Evolutionary conservation across 129 eudicot genomes (phyloP).

Genomic region (Lactuca saligna): DNA sequence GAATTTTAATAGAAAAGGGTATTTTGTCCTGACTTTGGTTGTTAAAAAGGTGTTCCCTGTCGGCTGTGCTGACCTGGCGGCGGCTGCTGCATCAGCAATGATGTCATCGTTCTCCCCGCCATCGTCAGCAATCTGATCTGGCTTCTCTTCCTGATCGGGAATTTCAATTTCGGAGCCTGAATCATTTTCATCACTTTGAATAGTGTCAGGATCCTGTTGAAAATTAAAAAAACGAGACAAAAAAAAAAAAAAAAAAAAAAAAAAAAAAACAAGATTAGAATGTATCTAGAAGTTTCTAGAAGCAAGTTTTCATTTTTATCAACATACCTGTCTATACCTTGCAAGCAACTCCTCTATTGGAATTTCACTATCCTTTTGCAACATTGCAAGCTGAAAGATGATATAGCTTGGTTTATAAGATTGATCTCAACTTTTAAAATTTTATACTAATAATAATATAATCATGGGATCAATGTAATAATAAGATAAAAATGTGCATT

Average conservation of each 20-base stretch:
- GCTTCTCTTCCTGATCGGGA: slow-evolving; percentile 33
- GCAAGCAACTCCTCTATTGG: slow-evolving; percentile 85
- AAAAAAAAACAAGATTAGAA: slow-evolving; percentile 24
- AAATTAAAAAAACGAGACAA: slow-evolving; percentile 3
- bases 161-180: slow-evolving; percentile 48
- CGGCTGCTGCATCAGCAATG: slow-evolving; percentile 99
- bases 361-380: slow-evolving; percentile 87
- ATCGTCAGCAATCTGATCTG: slow-evolving; percentile 36
- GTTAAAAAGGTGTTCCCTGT: slow-evolving; percentile 93
- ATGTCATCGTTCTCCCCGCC: slow-evolving; percentile 60
- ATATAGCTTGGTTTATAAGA: slow-evolving; percentile 13
- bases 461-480: background rate
- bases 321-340: slow-evolving; percentile 86
- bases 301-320: slow-evolving; percentile 20
- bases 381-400: slow-evolving; percentile 66
- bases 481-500: background rate
- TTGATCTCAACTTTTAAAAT: background rate
- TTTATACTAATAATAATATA: background rate
- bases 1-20: slow-evolving; percentile 83
- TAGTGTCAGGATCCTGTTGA: slow-evolving; percentile 41
- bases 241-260: slow-evolving; percentile 18
- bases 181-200: slow-evolving; percentile 42
- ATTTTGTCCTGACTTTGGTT: slow-evolving; percentile 87
- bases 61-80: slow-evolving; percentile 97
- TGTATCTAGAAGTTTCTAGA: slow-evolving; percentile 6